Percentiles rank a stretch among this genome's conserved stretches.
Conservation (phyloP, 495 filamentous ascomycete species). For the Durotheca rogersii region DNA sequence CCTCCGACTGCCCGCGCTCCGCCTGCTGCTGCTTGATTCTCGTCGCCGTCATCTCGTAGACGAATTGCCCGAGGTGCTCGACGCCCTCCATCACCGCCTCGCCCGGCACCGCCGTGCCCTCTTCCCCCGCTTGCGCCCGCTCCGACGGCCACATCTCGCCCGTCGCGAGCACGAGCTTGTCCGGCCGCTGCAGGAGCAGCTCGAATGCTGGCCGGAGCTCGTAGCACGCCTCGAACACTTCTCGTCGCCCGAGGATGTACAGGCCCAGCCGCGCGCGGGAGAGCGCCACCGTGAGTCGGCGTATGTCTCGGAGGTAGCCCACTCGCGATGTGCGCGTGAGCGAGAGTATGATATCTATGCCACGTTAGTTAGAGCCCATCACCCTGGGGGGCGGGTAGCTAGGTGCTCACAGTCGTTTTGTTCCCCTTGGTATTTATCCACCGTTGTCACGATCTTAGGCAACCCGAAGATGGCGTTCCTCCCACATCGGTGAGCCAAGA, state of each 20-base stretch:
- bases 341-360: slow-evolving; percentile 83
- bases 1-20: slow-evolving; percentile 40
- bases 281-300: slow-evolving; percentile 93
- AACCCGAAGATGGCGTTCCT: slow-evolving; percentile 85
- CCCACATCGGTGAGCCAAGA: slow-evolving; percentile 79
- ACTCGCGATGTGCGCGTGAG: slow-evolving; percentile 83
- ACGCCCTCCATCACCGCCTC: slow-evolving; percentile 78
- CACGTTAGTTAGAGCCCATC: slow-evolving; percentile 28
- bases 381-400: background rate
- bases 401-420: slow-evolving; percentile 88
- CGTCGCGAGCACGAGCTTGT: slow-evolving; percentile 76
- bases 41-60: slow-evolving; percentile 92
- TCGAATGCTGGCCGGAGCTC: slow-evolving; percentile 87
- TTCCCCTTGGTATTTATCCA: slow-evolving; percentile 98
- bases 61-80: slow-evolving; percentile 95
- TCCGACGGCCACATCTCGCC: slow-evolving; percentile 82
- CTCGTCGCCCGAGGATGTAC: slow-evolving; percentile 88
- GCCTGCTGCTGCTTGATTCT: slow-evolving; percentile 60
- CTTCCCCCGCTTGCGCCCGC: slow-evolving; percentile 58
- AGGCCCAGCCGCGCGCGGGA: slow-evolving; percentile 90
- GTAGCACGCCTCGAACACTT: slow-evolving; percentile 84
- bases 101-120: slow-evolving; percentile 50
- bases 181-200: slow-evolving; percentile 65
- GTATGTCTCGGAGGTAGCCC: slow-evolving; percentile 92
- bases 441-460: slow-evolving; percentile 87